These are phyloP conservation scores for Aegle marmelos DNA, from an alignment of 345 rosid genomes.

Conservation along the genomic window DNA sequence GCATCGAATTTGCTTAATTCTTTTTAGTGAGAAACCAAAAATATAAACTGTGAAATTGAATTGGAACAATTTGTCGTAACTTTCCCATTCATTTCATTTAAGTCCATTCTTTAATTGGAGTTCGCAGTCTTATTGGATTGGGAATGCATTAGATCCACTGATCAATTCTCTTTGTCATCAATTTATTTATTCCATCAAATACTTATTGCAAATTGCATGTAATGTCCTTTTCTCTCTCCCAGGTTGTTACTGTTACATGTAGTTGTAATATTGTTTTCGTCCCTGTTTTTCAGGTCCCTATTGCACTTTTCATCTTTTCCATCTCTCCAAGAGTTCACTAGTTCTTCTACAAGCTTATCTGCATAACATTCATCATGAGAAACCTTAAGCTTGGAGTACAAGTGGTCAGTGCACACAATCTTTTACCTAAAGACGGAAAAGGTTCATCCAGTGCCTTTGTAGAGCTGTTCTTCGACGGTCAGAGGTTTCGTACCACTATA, in stretches of 20 bases:
- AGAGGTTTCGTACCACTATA: constrained; percentile 74
- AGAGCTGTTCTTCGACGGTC: constrained; percentile 89
- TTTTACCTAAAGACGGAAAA: constrained; percentile 87
- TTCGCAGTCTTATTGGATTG: not conserved
- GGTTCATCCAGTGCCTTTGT: constrained; percentile 87
- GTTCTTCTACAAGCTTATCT: constrained; percentile 15
- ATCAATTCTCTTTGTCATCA: not conserved
- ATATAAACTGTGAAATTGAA: not conserved
- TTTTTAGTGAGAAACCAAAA: not conserved
- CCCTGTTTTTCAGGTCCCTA: constrained; percentile 36
- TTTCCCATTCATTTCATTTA: not conserved
- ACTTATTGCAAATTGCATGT: not conserved
- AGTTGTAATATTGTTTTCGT: not conserved
- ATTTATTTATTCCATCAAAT: not conserved
- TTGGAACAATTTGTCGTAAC: not conserved
- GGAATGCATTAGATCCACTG: not conserved
- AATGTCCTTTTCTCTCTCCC: not conserved
- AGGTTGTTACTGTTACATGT: not conserved
- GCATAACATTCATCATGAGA: constrained; percentile 39
- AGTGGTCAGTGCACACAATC: constrained; percentile 87
- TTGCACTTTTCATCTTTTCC: constrained; percentile 1
- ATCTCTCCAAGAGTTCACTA: not conserved
- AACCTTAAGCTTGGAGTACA: constrained; percentile 87
- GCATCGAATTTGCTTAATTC: no score
- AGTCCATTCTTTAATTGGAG: not conserved